Evolutionary conservation across 331 rosid genomes (phyloP).

Genomic region (Malus hybrid): DNA sequence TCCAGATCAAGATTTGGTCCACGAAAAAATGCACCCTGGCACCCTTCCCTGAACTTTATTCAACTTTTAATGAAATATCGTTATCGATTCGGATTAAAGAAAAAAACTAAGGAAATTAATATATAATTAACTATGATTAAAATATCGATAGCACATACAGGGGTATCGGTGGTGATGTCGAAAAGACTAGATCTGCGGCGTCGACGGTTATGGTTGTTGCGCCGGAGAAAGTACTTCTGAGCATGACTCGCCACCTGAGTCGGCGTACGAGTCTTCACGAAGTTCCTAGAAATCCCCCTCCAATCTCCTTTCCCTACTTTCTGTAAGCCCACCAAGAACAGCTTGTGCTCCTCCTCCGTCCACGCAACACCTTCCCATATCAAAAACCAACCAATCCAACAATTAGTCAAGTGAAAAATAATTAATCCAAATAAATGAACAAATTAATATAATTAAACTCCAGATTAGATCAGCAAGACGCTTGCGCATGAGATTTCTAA

Average conservation of each 20-base stretch:
- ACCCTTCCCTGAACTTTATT: too few species aligned
- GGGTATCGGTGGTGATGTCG: conserved; percentile 74
- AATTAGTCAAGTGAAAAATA: not conserved
- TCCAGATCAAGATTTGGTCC: too few species aligned
- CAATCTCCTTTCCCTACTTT: conserved; percentile 91
- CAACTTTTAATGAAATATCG: too few species aligned
- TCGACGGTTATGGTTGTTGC: conserved; percentile 59
- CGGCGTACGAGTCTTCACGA: conserved; percentile 88
- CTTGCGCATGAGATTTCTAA: not conserved
- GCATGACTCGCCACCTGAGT: conserved; percentile 97
- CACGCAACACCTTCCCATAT: conserved; percentile 63
- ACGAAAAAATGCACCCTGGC: too few species aligned
- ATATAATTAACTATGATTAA: not conserved
- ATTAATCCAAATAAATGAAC: not conserved
- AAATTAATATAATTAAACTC: not conserved
- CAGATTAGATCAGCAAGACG: not conserved
- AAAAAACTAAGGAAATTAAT: not conserved
- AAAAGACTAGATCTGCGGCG: conserved; percentile 97
- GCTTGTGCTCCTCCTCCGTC: conserved; percentile 86
- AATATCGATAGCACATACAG: conserved; percentile 27
- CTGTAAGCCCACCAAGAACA: conserved; percentile 70
- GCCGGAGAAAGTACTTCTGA: conserved; percentile 89
- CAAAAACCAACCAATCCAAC: not conserved
- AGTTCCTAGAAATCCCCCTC: conserved; percentile 94
- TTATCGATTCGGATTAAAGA: too few species aligned